Conservation (phyloP, 345 rosid genomes). For the Nasturtium officinale region DNA sequence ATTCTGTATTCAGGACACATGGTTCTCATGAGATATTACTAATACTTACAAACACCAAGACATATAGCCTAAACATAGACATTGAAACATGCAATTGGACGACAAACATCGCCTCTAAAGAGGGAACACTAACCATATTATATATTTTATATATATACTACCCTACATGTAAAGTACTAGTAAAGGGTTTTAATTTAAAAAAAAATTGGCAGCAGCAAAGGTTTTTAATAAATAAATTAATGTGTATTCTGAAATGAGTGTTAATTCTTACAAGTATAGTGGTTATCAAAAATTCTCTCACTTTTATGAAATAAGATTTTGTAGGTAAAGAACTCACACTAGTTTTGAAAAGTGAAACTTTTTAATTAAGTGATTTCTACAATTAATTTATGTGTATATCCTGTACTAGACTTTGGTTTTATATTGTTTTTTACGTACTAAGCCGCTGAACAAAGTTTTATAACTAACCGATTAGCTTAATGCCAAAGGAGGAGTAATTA, state of each 20-base stretch:
- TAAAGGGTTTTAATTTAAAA: background rate
- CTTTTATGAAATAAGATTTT: background rate
- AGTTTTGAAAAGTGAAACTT: background rate
- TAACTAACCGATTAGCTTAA: constrained; percentile 3
- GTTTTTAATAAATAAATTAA: background rate
- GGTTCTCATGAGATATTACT: constrained; percentile 15
- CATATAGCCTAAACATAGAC: constrained; percentile 12
- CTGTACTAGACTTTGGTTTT: background rate
- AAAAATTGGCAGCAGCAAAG: background rate
- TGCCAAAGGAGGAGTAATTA: constrained; percentile 9
- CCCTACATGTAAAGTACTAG: constrained; percentile 19
- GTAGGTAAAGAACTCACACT: constrained; percentile 2
- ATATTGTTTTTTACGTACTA: background rate
- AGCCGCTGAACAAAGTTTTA: constrained; percentile 22
- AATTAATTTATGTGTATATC: background rate
- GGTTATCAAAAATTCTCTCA: background rate
- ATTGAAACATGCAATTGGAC: constrained; percentile 22
- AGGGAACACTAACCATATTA: constrained; percentile 17
- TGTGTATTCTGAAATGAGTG: constrained; percentile 3
- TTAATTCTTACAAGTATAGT: background rate
- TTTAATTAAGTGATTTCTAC: background rate
- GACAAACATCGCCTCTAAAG: constrained; percentile 15
- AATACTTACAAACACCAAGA: background rate
- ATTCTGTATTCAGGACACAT: constrained; percentile 17
- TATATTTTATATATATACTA: constrained; percentile 11